A percentile compares a stretch with the other conserved stretches of the same genome.
Evolutionary conservation across 2,329 filamentous ascomycete genomes (phyloP).

Genomic region (Aspergillus udagawae): DNA sequence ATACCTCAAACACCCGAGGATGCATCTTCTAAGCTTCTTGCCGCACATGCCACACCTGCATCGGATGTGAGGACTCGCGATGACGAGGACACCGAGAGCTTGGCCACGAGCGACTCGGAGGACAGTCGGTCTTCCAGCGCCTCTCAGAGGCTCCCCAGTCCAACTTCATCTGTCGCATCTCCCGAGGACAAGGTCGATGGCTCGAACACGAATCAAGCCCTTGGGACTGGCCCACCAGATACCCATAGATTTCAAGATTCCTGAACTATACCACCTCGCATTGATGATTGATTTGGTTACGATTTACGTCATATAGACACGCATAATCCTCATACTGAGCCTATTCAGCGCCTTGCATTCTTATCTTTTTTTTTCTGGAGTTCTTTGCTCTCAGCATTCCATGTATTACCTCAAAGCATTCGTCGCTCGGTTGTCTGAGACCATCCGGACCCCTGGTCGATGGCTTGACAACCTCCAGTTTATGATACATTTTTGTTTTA

Average conservation of each 20-base stretch:
- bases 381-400: neutral
- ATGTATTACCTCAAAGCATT: neutral
- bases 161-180: conserved; percentile 6
- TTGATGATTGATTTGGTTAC: conserved; percentile 6
- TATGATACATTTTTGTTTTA: neutral
- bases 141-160: conserved; percentile 5
- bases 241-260: conserved; percentile 4
- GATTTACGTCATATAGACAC: conserved; percentile 15
- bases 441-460: neutral
- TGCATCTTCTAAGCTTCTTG: neutral
- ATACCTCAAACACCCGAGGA: conserved; percentile 2
- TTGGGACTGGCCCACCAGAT: conserved; percentile 5
- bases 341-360: neutral
- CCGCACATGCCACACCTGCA: neutral
- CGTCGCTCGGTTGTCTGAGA: neutral
- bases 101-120: conserved; percentile 4
- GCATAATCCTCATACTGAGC: neutral
- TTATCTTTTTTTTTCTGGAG: neutral
- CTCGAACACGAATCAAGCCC: conserved; percentile 4
- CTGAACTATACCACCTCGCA: conserved; percentile 4
- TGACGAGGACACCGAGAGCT: conserved; percentile 4
- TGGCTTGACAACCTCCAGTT: neutral
- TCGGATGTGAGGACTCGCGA: neutral
- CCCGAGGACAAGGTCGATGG: neutral
- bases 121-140: conserved; percentile 2